Conservation (phyloP, 257 asterid genomes). For the Solanum chaucha region DNA sequence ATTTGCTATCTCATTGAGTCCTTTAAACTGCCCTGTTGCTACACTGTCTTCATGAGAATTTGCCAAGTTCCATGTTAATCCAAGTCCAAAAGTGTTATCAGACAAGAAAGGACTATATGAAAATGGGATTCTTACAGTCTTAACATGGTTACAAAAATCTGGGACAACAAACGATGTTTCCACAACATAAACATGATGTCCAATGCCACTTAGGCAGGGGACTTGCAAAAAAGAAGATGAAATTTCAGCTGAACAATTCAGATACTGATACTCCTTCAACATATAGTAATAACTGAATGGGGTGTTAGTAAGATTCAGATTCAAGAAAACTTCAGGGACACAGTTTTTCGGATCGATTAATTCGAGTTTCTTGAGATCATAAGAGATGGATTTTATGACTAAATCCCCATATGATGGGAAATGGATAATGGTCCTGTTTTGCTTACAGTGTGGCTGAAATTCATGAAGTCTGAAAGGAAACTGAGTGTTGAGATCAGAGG, state of each 20-base stretch:
- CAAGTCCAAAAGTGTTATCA: constrained; percentile 37
- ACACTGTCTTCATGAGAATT: neutral
- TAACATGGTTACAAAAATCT: constrained; percentile 13
- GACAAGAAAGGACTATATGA: constrained; percentile 35
- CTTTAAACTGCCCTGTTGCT: neutral
- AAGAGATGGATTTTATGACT: constrained; percentile 26
- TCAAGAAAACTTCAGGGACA: constrained; percentile 39
- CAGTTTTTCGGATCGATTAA: constrained; percentile 37
- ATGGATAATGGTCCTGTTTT: constrained; percentile 19
- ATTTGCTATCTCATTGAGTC: neutral
- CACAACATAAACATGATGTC: constrained; percentile 26
- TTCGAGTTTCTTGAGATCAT: constrained; percentile 6
- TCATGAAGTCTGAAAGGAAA: constrained; percentile 10
- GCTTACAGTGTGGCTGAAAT: constrained; percentile 13
- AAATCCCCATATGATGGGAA: constrained; percentile 31
- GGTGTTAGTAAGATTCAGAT: constrained; percentile 28
- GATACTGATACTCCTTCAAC: constrained; percentile 22
- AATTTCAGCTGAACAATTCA: constrained; percentile 29
- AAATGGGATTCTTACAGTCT: constrained; percentile 31
- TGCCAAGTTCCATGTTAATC: constrained; percentile 23
- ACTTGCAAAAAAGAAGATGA: constrained; percentile 12
- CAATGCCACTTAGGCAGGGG: constrained; percentile 29
- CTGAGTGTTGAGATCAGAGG: constrained; percentile 3
- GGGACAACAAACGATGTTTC: constrained; percentile 18
- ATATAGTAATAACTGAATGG: constrained; percentile 33